Evolutionary conservation across 805 yeast species (phyloP).

Genomic region (Wickerhamiella domercqiae): DNA sequence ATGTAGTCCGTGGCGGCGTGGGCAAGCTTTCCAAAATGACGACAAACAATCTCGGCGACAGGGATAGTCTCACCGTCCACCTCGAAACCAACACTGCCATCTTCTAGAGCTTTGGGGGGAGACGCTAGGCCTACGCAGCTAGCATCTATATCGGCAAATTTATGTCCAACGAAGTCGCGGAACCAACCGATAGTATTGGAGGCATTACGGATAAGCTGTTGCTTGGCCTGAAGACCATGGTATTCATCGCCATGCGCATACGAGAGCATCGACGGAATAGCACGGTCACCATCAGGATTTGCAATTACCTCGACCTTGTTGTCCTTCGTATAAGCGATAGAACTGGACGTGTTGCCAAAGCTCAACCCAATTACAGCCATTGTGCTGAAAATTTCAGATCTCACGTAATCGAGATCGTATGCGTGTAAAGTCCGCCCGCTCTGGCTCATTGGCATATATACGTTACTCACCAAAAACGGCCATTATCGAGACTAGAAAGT

Average conservation of each 20-base stretch:
- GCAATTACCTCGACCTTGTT: slow-evolving; percentile 96
- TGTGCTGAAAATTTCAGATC: neutral
- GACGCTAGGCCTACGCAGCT: slow-evolving; percentile 51
- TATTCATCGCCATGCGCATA: slow-evolving; percentile 91
- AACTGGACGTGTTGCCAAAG: slow-evolving; percentile 90
- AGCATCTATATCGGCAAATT: slow-evolving; percentile 54
- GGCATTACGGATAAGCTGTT: slow-evolving; percentile 84
- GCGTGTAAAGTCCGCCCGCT: too few species aligned
- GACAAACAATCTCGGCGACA: slow-evolving; percentile 62
- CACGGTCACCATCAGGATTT: slow-evolving; percentile 97
- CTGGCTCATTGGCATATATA: too few species aligned
- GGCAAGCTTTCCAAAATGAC: slow-evolving; percentile 72
- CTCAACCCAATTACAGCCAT: slow-evolving; percentile 76
- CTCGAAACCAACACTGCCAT: slow-evolving; percentile 57
- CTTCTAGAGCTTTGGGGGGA: slow-evolving; percentile 37
- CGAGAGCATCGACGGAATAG: slow-evolving; percentile 82
- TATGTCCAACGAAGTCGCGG: slow-evolving; percentile 79
- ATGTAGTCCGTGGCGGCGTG: slow-evolving; percentile 85
- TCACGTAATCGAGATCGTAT: neutral
- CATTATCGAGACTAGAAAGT: too few species aligned
- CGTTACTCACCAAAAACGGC: too few species aligned
- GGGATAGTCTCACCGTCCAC: slow-evolving; percentile 30
- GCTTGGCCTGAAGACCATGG: slow-evolving; percentile 92
- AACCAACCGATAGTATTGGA: slow-evolving; percentile 74
- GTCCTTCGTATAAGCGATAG: slow-evolving; percentile 70